Percentiles rank a stretch among this genome's conserved stretches.
Evolutionary conservation across 495 filamentous ascomycete genomes (phyloP).

Genomic region (Lasiosphaeriaceae sp.): DNA sequence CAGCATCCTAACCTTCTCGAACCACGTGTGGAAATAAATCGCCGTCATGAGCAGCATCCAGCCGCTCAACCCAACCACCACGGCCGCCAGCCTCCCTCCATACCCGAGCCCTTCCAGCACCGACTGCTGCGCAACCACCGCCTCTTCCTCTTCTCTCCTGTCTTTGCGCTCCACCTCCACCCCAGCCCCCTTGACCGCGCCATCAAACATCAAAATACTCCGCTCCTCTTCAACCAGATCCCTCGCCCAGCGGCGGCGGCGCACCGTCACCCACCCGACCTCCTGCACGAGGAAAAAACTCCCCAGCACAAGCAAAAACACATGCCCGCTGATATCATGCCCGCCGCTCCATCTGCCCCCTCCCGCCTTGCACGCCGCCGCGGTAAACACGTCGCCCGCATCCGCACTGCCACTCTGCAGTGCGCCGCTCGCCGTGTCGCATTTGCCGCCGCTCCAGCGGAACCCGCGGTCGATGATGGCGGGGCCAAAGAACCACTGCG

Average conservation of each 20-base stretch:
- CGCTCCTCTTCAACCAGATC: conserved; percentile 50
- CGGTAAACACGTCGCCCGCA: conserved; percentile 53
- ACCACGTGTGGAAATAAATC: conserved; percentile 96
- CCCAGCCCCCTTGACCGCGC: conserved; percentile 49
- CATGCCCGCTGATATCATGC: conserved; percentile 91
- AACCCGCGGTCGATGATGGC: conserved; percentile 86
- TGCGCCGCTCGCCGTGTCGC: conserved; percentile 47
- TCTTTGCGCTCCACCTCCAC: conserved; percentile 24
- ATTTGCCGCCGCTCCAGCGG: conserved; percentile 73
- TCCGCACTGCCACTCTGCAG: conserved; percentile 15
- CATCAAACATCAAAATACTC: conserved; percentile 56
- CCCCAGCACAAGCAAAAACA: conserved; percentile 83
- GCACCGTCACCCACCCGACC: conserved; percentile 58
- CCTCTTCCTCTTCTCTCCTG: conserved; percentile 30
- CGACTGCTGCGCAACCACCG: conserved; percentile 12
- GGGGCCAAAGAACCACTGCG: conserved; percentile 96
- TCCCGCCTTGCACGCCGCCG: conserved; percentile 73
- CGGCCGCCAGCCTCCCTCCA: conserved; percentile 46
- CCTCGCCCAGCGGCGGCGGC: conserved; percentile 27
- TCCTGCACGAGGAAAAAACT: conserved; percentile 78
- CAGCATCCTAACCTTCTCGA: conserved; percentile 77
- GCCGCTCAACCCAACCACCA: conserved; percentile 60
- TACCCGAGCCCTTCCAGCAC: conserved; percentile 31
- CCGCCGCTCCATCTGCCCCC: conserved; percentile 86
- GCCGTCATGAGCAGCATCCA: conserved; percentile 99